Evolutionary conservation across 805 yeast genomes (phyloP).

Genomic region (Candida yuanshanica): DNA sequence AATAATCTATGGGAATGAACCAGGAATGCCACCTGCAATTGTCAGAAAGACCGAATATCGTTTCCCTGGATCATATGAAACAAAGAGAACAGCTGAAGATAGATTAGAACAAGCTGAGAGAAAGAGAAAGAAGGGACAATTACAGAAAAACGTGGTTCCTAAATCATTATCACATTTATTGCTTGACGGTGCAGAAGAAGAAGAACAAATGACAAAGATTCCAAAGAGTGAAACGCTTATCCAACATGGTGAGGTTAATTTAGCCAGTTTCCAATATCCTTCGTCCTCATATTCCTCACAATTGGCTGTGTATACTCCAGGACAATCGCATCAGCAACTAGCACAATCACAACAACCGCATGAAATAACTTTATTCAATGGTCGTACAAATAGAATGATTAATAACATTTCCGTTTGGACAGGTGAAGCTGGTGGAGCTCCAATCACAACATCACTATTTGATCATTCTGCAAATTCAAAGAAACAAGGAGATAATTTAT

Average conservation of each 20-base stretch:
- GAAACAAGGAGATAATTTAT: conserved; percentile 7
- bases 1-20: conserved; percentile 37
- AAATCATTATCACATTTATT: conserved; percentile 47
- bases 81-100: conserved; percentile 32
- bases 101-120: conserved; percentile 43
- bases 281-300: conserved; percentile 5
- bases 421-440: conserved; percentile 34
- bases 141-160: conserved; percentile 48
- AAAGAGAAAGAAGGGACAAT: conserved; percentile 41
- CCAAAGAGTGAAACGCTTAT: conserved; percentile 7
- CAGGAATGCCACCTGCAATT: conserved; percentile 58
- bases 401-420: conserved; percentile 59
- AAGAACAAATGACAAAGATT: conserved; percentile 9
- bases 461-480: conserved; percentile 14
- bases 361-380: conserved; percentile 25
- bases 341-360: conserved; percentile 13
- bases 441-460: conserved; percentile 19
- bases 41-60: conserved; percentile 35
- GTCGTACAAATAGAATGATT: conserved; percentile 54
- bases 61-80: conserved; percentile 17
- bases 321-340: conserved; percentile 11
- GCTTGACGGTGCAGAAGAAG: conserved; percentile 27
- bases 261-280: conserved; percentile 17
- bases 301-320: background rate
- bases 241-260: conserved; percentile 12